Conservation (phyloP, 305 asterid species). For the Solanum chacoense region DNA sequence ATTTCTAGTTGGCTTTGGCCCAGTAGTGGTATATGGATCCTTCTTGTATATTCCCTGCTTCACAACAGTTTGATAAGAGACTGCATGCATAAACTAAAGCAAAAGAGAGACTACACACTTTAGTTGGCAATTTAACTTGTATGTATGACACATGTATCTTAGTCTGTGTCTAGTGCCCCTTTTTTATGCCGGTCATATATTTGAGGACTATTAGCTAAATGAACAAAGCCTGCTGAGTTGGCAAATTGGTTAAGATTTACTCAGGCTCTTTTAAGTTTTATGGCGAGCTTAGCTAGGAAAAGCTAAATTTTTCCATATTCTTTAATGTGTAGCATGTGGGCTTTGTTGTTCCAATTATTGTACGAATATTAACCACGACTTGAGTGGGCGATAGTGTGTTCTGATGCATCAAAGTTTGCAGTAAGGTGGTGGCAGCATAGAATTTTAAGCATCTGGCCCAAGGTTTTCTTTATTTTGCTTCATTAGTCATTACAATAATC, state of each 20-base stretch:
- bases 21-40: conserved; percentile 34
- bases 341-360: not conserved
- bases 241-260: not conserved
- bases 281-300: not conserved
- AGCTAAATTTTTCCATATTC: not conserved
- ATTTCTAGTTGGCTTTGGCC: conserved; percentile 1
- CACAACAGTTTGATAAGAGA: not conserved
- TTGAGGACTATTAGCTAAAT: conserved; percentile 9
- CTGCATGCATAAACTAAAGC: conserved; percentile 1
- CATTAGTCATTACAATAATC: not conserved
- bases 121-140: conserved; percentile 31
- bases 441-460: not conserved
- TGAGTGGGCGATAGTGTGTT: not conserved
- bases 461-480: not conserved
- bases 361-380: not conserved
- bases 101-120: not conserved
- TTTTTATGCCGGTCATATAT: conserved; percentile 28
- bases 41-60: conserved; percentile 27
- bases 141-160: conserved; percentile 29
- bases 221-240: not conserved
- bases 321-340: not conserved
- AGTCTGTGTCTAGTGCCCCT: conserved; percentile 37
- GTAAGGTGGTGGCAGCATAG: not conserved
- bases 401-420: not conserved
- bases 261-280: not conserved